Base-by-base conservation (phyloP, 768 basidiomycete species). In the Agaricus subrufescens region DNA sequence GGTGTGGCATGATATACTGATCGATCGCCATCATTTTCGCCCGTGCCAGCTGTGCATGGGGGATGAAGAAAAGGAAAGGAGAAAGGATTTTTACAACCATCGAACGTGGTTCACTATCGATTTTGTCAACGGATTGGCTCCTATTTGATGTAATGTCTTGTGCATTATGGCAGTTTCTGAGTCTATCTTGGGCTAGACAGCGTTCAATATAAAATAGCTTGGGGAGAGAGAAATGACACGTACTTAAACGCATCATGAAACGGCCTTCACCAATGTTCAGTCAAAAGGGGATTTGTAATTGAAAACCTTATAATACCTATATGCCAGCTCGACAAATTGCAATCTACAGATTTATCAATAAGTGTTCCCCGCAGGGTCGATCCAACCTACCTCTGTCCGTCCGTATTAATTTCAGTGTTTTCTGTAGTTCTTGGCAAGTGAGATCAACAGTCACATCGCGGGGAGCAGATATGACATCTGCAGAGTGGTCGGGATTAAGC, bases 281-380 rank as follows among this genome's bases (percentile, higher is more conserved):
- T 42, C 1, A 38, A 39, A 19, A 39, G 3, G 30, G 7, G n/a
- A 26, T 10, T 3, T 9, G 10, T 38, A 5, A 4, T 9, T n/a
- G 19, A 31, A 5, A 14, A 19, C 7, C 1, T 30, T 38, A 39
- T 7, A n/a, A 42, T 38, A 55, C 54, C 46, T 47, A 55, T 55
- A 29, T 55, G 46, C 54, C 54, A 55, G 25, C 40, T 55, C 10
- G 54, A 55, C 9, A 46, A 39, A 12, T 40, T 55, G 29, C 46
- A 29, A 10, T 29, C 54, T 55, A 27, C 19, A 8, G 8, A 45
- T 25, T 38, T 38, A 38, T 25, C 23, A 7, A 45, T 10, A 7
- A 8, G 6, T 8, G 15, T 15, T 25, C 25, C 23, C 25, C 6
- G 11, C 8, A 45, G 6, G 25, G 43, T 7, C 12, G 15, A 44